Evolutionary conservation across 2,329 filamentous ascomycete genomes (phyloP).

Genomic region (Pestalotiopsis sp.): DNA sequence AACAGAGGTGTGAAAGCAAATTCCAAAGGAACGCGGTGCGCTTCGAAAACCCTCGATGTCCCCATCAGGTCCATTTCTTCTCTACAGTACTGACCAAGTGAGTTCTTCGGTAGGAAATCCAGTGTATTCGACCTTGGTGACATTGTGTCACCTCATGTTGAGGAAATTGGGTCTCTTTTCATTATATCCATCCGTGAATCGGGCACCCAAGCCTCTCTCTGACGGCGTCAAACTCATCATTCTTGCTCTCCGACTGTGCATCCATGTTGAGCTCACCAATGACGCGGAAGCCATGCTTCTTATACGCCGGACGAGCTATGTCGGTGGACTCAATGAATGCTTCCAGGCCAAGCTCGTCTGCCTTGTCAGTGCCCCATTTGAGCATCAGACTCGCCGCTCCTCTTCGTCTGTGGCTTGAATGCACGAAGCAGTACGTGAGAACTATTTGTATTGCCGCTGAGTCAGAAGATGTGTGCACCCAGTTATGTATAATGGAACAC

Average conservation of each 20-base stretch:
- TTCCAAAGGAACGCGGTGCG: no score
- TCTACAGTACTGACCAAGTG: no score
- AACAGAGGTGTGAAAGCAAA: no score
- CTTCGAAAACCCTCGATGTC: no score
- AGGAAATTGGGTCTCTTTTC: neutral
- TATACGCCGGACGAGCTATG: conserved; percentile 12
- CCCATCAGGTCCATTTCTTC: no score
- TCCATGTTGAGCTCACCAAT: neutral
- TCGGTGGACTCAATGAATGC: conserved; percentile 16
- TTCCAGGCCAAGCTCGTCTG: conserved; percentile 14
- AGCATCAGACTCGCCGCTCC: conserved; percentile 17
- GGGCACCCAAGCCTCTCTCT: neutral
- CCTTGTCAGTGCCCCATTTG: conserved; percentile 13
- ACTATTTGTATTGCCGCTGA: neutral
- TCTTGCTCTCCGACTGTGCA: neutral
- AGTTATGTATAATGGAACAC: neutral
- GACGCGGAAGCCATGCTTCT: conserved; percentile 31
- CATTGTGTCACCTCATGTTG: no score
- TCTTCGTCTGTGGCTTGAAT: conserved; percentile 14
- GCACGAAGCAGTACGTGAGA: conserved; percentile 14
- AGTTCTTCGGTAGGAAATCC: no score
- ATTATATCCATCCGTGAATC: neutral
- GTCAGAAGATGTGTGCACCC: neutral
- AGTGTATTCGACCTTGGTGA: no score
- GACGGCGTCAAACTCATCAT: neutral